Percentiles rank a stretch among this genome's conserved stretches.
phyloP scores from a whole-genome alignment of 371 early-diverging fungal genomes.

The Mucor ambiguus region DNA sequence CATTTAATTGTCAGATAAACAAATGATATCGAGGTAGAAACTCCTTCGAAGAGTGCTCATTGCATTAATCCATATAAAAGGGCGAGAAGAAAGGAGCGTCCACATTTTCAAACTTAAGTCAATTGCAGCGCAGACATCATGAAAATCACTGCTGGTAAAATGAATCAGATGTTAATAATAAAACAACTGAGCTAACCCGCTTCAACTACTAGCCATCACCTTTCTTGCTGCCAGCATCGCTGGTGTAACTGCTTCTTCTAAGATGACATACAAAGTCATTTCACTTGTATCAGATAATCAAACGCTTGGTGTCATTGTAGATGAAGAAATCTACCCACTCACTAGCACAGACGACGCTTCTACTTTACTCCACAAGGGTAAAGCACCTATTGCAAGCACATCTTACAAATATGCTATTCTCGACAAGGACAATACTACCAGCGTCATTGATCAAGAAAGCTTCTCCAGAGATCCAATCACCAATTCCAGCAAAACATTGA shows the following conservation, averaged over 20 bases:
- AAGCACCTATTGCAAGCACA: slow-evolving; percentile 15
- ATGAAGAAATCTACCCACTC: slow-evolving; percentile 16
- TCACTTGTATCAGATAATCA: slow-evolving; percentile 6
- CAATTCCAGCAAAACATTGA: slow-evolving; percentile 6
- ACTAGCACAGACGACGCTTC: not conserved
- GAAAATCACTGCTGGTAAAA: not conserved
- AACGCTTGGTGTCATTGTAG: slow-evolving; percentile 16
- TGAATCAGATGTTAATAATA: not conserved
- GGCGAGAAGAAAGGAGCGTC: not conserved
- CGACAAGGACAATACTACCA: not conserved
- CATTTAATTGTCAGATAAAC: not conserved
- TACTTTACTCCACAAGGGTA: slow-evolving; percentile 13
- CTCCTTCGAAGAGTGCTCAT: not conserved
- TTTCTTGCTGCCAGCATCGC: not conserved
- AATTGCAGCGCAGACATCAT: not conserved
- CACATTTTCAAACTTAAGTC: not conserved
- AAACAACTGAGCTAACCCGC: not conserved
- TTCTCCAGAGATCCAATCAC: slow-evolving; percentile 10
- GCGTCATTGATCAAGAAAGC: slow-evolving; percentile 14
- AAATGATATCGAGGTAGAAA: not conserved
- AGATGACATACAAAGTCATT: slow-evolving; percentile 18
- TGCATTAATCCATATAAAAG: not conserved
- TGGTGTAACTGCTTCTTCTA: not conserved
- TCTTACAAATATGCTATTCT: slow-evolving; percentile 18
- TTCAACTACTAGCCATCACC: not conserved